Evolutionary conservation across 345 rosid species (phyloP).

Genomic region (Dimocarpus longan): DNA sequence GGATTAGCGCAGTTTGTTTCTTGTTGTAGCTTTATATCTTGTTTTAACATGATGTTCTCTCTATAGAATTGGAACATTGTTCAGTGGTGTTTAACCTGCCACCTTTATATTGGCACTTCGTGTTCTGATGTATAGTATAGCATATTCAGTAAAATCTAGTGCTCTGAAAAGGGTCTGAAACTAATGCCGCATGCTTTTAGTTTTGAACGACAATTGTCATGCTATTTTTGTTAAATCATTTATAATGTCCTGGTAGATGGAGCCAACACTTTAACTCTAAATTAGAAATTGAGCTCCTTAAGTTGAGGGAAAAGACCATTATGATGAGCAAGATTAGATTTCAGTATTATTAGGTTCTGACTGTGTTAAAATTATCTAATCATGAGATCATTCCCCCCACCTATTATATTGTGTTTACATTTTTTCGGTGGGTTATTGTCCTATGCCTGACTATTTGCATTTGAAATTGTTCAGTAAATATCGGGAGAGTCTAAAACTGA

Average conservation of each 20-base stretch:
- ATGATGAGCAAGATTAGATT: not conserved
- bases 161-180: not conserved
- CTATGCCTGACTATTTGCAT: not conserved
- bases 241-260: not conserved
- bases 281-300: not conserved
- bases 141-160: not conserved
- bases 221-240: not conserved
- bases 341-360: not conserved
- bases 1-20: not conserved
- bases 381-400: not conserved
- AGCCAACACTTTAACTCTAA: not conserved
- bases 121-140: not conserved
- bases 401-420: not conserved
- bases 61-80: not conserved
- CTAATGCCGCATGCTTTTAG: not conserved
- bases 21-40: not conserved
- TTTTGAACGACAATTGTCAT: not conserved
- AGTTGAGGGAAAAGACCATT: not conserved
- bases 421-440: not conserved
- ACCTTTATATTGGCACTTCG: not conserved
- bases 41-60: not conserved
- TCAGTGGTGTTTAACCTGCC: not conserved
- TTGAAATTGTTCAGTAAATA: not conserved
- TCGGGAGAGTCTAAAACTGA: constrained; percentile 20
- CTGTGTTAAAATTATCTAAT: not conserved